Evolutionary conservation across 176 grass and related monocot species (phyloP), one percentile per base, ranked within the genome.

Genomic region (Hordeum marinum): DNA sequence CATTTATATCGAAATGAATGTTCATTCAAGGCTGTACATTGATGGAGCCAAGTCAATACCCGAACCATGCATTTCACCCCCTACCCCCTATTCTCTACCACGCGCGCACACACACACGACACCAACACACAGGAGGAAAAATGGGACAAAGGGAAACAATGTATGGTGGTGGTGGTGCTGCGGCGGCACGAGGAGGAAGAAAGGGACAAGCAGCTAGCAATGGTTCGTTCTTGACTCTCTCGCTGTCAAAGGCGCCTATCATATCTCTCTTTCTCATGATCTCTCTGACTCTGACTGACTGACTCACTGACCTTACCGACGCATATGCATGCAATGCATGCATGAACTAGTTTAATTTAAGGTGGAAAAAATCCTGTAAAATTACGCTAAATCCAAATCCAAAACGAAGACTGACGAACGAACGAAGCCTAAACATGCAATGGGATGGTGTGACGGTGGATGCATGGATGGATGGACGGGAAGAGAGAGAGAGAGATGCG

Each of bases 151-250:
- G 29, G 29, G 29, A 34, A 34, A 34, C 32, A 34, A 34, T 34
- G 32, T 34, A 34, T 34, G 32, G 32, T 17, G 46, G 46, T 50
- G 39, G 45, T 5, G 45, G 46, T 50, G 46, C 46, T 17, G 46
- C 46, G 46, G 48, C 48, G 48, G 52, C 52, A 9, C 52, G 18
- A 9, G 52, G 52, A 57, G 52, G 52, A 21, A 91, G 90, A 83
- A 94, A 85, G 85, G 79, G 86, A 85, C 87, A 70, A 40, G 65
- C 65, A 84, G n/a, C n/a, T n/a, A n/a, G 86, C 88, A 95, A 50
- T 94, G 97, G 97, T 99, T 94, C 94, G 97, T 99, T 99, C 97
- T 96, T 99, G 97, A 96, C 97, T 98, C 84, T 91, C 91, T 93
- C 85, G 8, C 84, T 73, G 69, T 84, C 48, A 59, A 62, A 91